Evolutionary conservation across 2,329 filamentous ascomycete genomes (phyloP), one percentile per base, ranked within the genome.

Genomic region (Pseudogymnoascus sp.): DNA sequence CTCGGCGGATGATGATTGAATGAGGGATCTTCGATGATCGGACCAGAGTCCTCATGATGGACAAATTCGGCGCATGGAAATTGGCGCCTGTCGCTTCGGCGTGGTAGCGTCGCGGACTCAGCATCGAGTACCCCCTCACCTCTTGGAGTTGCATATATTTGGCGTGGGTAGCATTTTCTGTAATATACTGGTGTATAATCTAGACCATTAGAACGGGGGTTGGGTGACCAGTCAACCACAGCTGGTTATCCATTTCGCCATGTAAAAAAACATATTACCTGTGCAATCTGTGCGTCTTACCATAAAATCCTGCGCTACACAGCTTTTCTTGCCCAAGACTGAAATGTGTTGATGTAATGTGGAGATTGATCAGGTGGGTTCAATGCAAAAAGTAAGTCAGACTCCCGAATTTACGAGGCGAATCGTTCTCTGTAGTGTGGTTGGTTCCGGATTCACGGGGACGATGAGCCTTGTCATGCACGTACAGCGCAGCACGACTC

Each of bases 151-250:
- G 38, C 38, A 41, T 41, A 59, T 59, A 39, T 59, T 6, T 31
- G 58, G 58, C 58, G 58, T 31, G 38, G 33, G 58, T 27, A 27
- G 17, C 58, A 41, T 59, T 41, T 12, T 59, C 58, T 59, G 58
- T 59, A 59, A 38, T 38, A 59, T 59, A 59, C 38, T 59, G 58
- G 58, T 59, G 58, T 59, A 59, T 39, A 13, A 59, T 41, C 33
- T 41, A 59, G 58, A 59, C 35, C 35, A 59, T 59, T 39, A 59
- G 58, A 59, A 39, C 33, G 58, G 25, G 58, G 58, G 3, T 38
- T 59, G 35, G 58, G 58, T 31, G 35, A 41, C 33, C 9, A 41
- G 58, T 59, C 58, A 33, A 33, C 25, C 48, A 35, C 48, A 55
- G 48, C 48, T 55, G 29, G 48, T 55, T 35, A 55, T 17, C 48